Percentiles rank a stretch among this genome's conserved stretches.
These are phyloP conservation scores for Termitomyces sp. DNA, from an alignment of 768 basidiomycete species.

Conservation along the genomic window DNA sequence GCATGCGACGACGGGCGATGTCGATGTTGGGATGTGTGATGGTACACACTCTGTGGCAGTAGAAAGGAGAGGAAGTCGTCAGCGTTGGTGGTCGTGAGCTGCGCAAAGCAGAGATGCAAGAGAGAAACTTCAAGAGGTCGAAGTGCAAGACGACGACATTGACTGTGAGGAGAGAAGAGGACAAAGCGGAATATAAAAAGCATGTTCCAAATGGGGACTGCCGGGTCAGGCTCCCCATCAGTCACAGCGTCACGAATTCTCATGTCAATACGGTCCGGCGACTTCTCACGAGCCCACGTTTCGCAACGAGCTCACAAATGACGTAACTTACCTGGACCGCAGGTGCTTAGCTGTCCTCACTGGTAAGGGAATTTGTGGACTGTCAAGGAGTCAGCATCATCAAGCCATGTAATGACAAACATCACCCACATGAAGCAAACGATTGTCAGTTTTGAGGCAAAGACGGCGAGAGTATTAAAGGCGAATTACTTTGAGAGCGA, in stretches of 20 bases:
- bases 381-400: background rate
- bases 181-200: constrained; percentile 21
- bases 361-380: background rate
- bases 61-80: constrained; percentile 30
- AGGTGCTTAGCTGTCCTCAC: background rate
- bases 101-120: constrained; percentile 19
- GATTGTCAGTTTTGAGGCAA: constrained; percentile 18
- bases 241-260: constrained; percentile 13
- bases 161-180: constrained; percentile 17
- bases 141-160: constrained; percentile 18
- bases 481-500: constrained; percentile 26
- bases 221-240: constrained; percentile 19
- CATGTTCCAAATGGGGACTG: constrained; percentile 16
- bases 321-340: constrained; percentile 12
- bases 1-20: constrained; percentile 35
- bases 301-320: constrained; percentile 27
- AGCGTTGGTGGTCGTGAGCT: constrained; percentile 42
- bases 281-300: constrained; percentile 35
- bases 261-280: constrained; percentile 14
- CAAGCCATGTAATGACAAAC: constrained; percentile 1
- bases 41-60: constrained; percentile 18
- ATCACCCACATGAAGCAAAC: constrained; percentile 13
- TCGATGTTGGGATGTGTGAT: constrained; percentile 11
- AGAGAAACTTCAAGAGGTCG: constrained; percentile 16
- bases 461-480: constrained; percentile 20